Base-by-base conservation (phyloP, 352 stramenopile species). In the Pilasporangium apinafurcum region DNA sequence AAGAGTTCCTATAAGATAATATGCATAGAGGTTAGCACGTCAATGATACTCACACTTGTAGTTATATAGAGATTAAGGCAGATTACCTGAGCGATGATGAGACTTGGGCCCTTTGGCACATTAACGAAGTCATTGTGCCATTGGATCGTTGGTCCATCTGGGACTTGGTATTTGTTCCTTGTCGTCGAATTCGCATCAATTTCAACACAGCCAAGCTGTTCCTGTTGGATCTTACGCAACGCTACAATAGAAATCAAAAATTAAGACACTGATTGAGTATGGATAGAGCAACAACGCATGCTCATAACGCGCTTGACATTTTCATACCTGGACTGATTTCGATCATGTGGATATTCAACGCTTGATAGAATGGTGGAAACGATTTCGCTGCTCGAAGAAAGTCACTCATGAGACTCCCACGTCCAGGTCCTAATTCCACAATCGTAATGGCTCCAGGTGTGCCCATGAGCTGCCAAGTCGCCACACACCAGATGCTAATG, bases 361-460 rank as follows among this genome's bases (percentile, higher is more conserved):
- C 75, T 20, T 79, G 36, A 60, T 92, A 92, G 65, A 97, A 95
- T 22, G 74, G 55, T 33, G 85, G 75, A 56, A 97, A 97, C 14
- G 72, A 87, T 48, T 74, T 78, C 53, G 86, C 74, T 8, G 87
- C 83, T 44, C 90, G 77, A 45, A 98, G 29, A 37, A 98, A 94
- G 65, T 98, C 93, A 44, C 64, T 84, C 80, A 98, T 97, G 41
- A 98, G 72, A 7, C 82, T 97, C 25, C 95, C 95, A 41, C 92
- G 80, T 16, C 95, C 95, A 0, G 95, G 95, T 0, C 90, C 90
- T 57, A 96, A 71, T 73, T 97, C 90, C 37, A 97, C 81, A 34
- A 97, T 59, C 55, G 92, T 79, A 42, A 96, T 59, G 14, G 66
- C 59, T 5, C 48, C 52, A 3, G 84, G 86, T 56, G 61, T 71